Base-by-base conservation (phyloP, 306 rosid genomes). In the Purshia tridentata region DNA sequence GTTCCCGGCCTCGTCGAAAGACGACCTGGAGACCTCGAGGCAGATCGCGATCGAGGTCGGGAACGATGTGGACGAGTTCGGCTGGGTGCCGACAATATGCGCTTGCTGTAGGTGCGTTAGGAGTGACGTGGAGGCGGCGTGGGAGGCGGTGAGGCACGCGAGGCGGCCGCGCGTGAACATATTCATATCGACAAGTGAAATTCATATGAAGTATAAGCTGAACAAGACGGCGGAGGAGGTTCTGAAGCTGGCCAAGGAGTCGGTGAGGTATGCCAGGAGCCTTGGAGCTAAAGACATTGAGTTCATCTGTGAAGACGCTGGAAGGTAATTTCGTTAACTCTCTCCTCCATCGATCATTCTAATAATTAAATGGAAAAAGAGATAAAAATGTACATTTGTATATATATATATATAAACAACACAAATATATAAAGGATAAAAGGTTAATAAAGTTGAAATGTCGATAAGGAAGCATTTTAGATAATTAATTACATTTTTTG, bases 231-330 rank as follows among this genome's bases (percentile, higher is more conserved):
- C 57, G 71, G 87, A 85, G 15, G 75, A 91, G 77, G 90, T 88
- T 15, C 13, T 88, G 9, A 69, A 69, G 49, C 13, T 68, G 11
- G 72, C 60, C 4, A 35, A 16, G 72, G 48, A 51, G 60, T 3
- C 29, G 9, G 60, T 68, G 29, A 49, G 23, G 19, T 86, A 81
- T 46, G 94, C 97, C 0, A 77, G 91, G 76, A 85, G 88, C 72
- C 76, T 91, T 53, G 94, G 97, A 8, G 86, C 88, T n/a, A 60
- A 88, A 0, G 97, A 91, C 46, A 85, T 91, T 0, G 89, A 87
- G 76, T 91, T 91, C 80, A 82, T 88, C 66, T 86, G 90, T 2
- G 97, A 88, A 85, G 97, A 91, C 73, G 97, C 97, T 50, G 94
- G 97, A 39, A 88, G 92, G 93, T 87, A 13, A 6, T 15, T 52